A percentile compares a stretch with the other conserved stretches of the same genome.
Conservation (phyloP, 192 early-diverging fungal species). For the Spizellomyces sp. region DNA sequence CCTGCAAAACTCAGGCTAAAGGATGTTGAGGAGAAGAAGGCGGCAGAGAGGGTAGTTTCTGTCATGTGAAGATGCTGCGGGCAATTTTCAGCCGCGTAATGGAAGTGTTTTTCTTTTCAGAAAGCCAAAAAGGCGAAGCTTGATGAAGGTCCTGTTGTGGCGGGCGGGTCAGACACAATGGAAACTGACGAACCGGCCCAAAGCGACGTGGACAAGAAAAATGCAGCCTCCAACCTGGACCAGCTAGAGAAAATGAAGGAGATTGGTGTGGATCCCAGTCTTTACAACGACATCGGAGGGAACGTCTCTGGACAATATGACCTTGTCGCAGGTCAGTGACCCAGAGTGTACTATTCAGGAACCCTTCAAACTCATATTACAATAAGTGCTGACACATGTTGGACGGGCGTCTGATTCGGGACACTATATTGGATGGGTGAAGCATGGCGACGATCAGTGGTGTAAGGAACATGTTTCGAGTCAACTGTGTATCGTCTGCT, state of each 20-base stretch:
- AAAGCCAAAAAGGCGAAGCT: slow-evolving; percentile 36
- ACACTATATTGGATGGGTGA: slow-evolving; percentile 93
- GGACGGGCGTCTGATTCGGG: slow-evolving; percentile 94
- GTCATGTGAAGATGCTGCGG: background rate
- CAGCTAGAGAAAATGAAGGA: slow-evolving; percentile 47
- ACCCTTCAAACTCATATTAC: background rate
- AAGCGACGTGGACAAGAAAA: slow-evolving; percentile 15
- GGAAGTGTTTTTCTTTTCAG: slow-evolving; percentile 7
- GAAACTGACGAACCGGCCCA: slow-evolving; percentile 21
- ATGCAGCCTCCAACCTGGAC: background rate
- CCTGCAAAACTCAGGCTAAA: slow-evolving; percentile 57
- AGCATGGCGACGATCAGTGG: slow-evolving; percentile 61
- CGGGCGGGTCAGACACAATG: slow-evolving; percentile 11
- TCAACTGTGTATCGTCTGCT: slow-evolving; percentile 6
- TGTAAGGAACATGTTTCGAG: slow-evolving; percentile 36
- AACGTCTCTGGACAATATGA: slow-evolving; percentile 93
- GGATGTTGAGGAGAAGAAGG: slow-evolving; percentile 71
- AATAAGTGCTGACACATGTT: slow-evolving; percentile 84
- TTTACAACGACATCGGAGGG: slow-evolving; percentile 78
- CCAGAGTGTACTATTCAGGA: background rate
- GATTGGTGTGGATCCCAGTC: slow-evolving; percentile 63
- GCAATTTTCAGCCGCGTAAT: no score
- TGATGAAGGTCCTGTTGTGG: slow-evolving; percentile 1
- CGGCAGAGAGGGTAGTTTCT: slow-evolving; percentile 35
- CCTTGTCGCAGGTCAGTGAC: slow-evolving; percentile 64